Evolutionary conservation across 2,329 filamentous ascomycete genomes (phyloP), one percentile per base, ranked within the genome.

Genomic region (Leptographium flavum): DNA sequence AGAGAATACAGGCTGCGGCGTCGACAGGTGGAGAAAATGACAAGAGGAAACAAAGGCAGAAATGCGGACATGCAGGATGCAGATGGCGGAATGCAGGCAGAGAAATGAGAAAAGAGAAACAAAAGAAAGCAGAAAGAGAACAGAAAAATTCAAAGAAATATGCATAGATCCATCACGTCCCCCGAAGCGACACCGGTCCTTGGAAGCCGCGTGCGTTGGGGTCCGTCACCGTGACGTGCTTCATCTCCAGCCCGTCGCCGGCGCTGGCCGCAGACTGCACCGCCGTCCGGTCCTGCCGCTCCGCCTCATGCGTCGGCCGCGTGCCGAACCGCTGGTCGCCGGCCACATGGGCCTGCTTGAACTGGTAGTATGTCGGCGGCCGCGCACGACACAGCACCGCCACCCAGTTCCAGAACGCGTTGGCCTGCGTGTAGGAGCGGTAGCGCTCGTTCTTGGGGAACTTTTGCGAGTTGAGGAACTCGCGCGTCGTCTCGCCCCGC

Each of bases 401-500:
- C 32, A 84, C 62, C 74, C 85, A 87, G 62, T 98, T 98, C 56
- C 73, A 81, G 56, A 83, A 62, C 40, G 82, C 67, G 53, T 69
- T 82, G 31, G 79, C 81, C 57, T 93, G 87, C 2, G 79, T 88
- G 55, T 94, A 98, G 2, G 92, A 87, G 37, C 88, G 73, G 62
- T 94, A 93, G 13, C 92, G 79, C 60, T 98, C 90, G 55, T 83
- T 82, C 65, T 92, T 93, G 51, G 82, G 68, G 60, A 98, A 96
- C 62, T 96, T 96, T 63, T 94, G 87, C 5, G 84, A 88, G 63
- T 94, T 94, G 52, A 98, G 77, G 60, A 94, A 95, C 63, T 98
- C 92, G 54, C 92, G 74, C 1, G 92, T 98, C 0, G 90, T 98
- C 67, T 98, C 90, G 41, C 90, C 92, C 28, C 90, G 74, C 7